Base-by-base conservation (phyloP, 768 basidiomycete species). In the Russula emetica region DNA sequence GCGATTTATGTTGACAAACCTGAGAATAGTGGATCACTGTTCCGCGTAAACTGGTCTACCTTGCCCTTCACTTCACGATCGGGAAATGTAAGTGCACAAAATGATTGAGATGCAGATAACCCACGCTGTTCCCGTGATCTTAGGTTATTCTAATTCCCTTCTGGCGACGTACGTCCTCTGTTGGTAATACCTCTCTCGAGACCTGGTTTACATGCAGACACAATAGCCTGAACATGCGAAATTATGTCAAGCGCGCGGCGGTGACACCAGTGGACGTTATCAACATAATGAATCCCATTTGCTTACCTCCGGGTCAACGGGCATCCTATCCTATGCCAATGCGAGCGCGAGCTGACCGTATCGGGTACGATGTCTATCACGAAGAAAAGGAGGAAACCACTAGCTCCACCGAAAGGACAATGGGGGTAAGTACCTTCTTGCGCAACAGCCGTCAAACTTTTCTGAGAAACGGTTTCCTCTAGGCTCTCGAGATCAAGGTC, bases 141-240 rank as follows among this genome's bases (percentile, higher is more conserved):
- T 24, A 66, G 62, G 57, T 38, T 64, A 66, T 53, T 66, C 65
- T 4, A 66, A 66, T 36, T 66, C 57, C 20, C 45, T 66, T 28
- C 36, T 66, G 2, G 66, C 62, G 13, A 56, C 47, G 66, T 66
- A 47, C 30, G 66, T 60, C 20, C 20, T 50, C 13, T 18, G 18
- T 32, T 20, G 14, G 28, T 32, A 28, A 38, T 52, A n/a, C 24
- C 10, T 53, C 26, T 45, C 5, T 5, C 14, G 24, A 40, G 20
- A 26, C 5, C 11, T 8, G 22, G 36, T 49, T 53, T 4, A 64
- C 20, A 26, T 16, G 5, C 30, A n/a, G 44, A 30, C 24, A 7
- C 36, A 10, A 26, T 34, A 66, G 66, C 32, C 26, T 66, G 42
- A 66, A 66, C 40, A 67, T 67, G 64, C 64, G 66, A 20, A 51